Evolutionary conservation across 306 rosid genomes (phyloP).

Genomic region (Prunus persica): Prunus_persica_NCBIv2 NC_034009.1:4943001-4943500

Average conservation of each 20-base stretch:
- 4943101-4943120: constrained; percentile 78
- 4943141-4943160: constrained; percentile 92
- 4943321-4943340: too few species aligned
- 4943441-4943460: constrained; percentile 90
- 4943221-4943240: too few species aligned
- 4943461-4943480: constrained; percentile 94
- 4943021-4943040: constrained; percentile 60
- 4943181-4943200: neutral
- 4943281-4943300: too few species aligned
- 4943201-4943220: too few species aligned
- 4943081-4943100: constrained; percentile 53
- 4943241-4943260: too few species aligned
- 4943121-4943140: constrained; percentile 95
- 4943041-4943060: constrained; percentile 65
- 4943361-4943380: neutral
- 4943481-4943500: constrained; percentile 88
- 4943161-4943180: constrained; percentile 67
- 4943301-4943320: accelerated
- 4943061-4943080: constrained; percentile 70
- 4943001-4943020: constrained; percentile 78
- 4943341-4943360: too few species aligned
- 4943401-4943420: neutral
- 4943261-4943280: too few species aligned
- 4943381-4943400: neutral
- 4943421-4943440: constrained; percentile 10